phyloP scores from a whole-genome alignment of 2,329 filamentous ascomycete genomes.

The Talaromyces sp. region DNA sequence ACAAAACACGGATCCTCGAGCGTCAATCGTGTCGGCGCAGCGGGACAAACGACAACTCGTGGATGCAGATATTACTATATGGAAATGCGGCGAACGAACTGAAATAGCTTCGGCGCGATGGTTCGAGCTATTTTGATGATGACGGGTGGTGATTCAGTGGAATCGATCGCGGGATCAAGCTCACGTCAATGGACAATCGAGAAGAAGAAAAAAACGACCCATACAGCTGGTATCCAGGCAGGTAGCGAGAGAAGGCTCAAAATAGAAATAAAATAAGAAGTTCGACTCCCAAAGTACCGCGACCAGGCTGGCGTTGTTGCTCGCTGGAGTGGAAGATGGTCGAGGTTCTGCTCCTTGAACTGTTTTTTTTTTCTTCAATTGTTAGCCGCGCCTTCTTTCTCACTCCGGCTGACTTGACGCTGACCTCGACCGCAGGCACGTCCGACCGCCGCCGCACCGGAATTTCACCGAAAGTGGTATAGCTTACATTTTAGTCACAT shows the following conservation, averaged over 20 bases:
- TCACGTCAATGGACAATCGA: neutral
- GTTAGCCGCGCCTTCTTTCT: neutral
- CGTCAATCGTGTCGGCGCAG: neutral
- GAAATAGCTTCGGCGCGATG: slow-evolving; percentile 2
- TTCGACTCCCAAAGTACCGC: neutral
- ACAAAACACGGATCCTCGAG: neutral
- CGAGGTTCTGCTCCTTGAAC: slow-evolving; percentile 1
- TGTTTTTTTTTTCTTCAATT: neutral
- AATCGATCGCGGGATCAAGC: slow-evolving; percentile 2
- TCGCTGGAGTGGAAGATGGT: neutral
- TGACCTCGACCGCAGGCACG: neutral
- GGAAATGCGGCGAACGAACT: neutral
- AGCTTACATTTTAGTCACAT: neutral
- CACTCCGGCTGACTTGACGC: neutral
- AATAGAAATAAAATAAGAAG: neutral
- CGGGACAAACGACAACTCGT: neutral
- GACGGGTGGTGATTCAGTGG: neutral
- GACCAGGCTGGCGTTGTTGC: neutral
- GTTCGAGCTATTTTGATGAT: slow-evolving; percentile 5
- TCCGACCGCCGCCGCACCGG: slow-evolving; percentile 1
- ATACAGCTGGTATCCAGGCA: neutral
- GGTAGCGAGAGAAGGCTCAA: neutral
- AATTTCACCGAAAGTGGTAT: neutral
- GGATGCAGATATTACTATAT: neutral
- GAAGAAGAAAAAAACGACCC: neutral